phyloP scores from a whole-genome alignment of 208 protist species.

The Leishmania gerbilli region DNA sequence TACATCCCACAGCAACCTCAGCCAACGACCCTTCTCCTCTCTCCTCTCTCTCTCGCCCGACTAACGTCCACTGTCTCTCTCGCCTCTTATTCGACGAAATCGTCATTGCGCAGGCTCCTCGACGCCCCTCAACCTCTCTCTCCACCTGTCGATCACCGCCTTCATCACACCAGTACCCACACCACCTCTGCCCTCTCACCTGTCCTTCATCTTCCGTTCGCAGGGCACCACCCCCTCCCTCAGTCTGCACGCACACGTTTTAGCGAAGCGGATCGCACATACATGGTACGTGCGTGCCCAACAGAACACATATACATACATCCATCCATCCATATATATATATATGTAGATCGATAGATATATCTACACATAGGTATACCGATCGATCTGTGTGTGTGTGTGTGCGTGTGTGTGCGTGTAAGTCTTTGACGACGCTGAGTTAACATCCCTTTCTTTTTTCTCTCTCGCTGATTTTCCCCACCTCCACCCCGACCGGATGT shows the following conservation, averaged over 20 bases:
- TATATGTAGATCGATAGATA: too few relatives aligned
- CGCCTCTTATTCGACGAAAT: not conserved
- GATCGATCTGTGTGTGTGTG: not conserved
- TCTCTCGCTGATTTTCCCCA: not conserved
- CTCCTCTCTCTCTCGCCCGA: not conserved
- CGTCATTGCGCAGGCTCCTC: not conserved
- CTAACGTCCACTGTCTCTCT: not conserved
- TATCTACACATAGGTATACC: too few relatives aligned
- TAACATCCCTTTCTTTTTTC: constrained; percentile 6
- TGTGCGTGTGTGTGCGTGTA: not conserved
- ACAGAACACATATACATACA: too few relatives aligned
- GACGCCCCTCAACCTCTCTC: not conserved
- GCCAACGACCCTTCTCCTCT: not conserved
- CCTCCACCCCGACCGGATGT: constrained; percentile 3
- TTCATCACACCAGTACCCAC: too few relatives aligned
- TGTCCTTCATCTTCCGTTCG: too few relatives aligned
- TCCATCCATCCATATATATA: too few relatives aligned
- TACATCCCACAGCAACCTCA: not conserved
- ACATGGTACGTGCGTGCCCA: not conserved
- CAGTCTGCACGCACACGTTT: too few relatives aligned
- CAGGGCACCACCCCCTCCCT: not conserved
- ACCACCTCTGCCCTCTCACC: too few relatives aligned
- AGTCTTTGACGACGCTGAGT: not conserved
- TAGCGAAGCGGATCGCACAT: not conserved
- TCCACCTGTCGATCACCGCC: too few relatives aligned